A percentile compares a stretch with the other conserved stretches of the same genome.
Conservation (phyloP, 495 filamentous ascomycete genomes). For the Aspergillus nidulans region DNA sequence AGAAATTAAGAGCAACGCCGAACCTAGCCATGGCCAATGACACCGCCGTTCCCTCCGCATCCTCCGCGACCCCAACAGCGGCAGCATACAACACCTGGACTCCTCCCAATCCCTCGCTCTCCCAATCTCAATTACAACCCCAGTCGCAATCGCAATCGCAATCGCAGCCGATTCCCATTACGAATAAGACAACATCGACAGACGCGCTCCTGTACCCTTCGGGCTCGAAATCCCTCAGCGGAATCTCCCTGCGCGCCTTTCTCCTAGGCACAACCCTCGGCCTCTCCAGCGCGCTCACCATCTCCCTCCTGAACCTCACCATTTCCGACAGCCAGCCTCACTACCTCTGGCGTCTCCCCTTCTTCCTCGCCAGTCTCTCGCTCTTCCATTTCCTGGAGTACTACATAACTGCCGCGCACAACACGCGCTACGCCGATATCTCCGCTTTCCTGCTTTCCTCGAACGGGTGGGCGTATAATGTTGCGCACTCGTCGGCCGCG, state of each 20-base stretch:
- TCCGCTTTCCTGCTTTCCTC: slow-evolving; percentile 77
- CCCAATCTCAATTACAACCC: too few relatives aligned
- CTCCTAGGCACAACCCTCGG: slow-evolving; percentile 49
- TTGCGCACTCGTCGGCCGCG: slow-evolving; percentile 71
- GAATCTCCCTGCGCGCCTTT: slow-evolving; percentile 75
- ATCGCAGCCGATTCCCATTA: not conserved
- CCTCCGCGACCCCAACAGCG: not conserved
- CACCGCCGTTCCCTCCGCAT: not conserved
- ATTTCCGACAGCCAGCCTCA: slow-evolving; percentile 24
- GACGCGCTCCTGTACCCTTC: slow-evolving; percentile 44
- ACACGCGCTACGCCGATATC: slow-evolving; percentile 65
- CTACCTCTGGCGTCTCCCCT: slow-evolving; percentile 74
- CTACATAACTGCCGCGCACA: slow-evolving; percentile 79
- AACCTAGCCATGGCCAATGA: not conserved
- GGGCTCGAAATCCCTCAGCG: slow-evolving; percentile 66
- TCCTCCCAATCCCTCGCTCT: not conserved
- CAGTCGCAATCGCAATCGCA: not conserved
- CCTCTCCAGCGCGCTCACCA: slow-evolving; percentile 37
- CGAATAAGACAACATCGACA: slow-evolving; percentile 8
- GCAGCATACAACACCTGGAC: slow-evolving; percentile 1
- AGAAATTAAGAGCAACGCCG: not conserved
- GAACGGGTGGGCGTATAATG: slow-evolving; percentile 81
- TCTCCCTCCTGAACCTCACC: slow-evolving; percentile 29
- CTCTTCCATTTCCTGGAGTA: slow-evolving; percentile 97
- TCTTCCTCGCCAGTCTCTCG: slow-evolving; percentile 71